Evolutionary conservation across 345 rosid genomes (phyloP).

Genomic region (Citrus maxima): DNA sequence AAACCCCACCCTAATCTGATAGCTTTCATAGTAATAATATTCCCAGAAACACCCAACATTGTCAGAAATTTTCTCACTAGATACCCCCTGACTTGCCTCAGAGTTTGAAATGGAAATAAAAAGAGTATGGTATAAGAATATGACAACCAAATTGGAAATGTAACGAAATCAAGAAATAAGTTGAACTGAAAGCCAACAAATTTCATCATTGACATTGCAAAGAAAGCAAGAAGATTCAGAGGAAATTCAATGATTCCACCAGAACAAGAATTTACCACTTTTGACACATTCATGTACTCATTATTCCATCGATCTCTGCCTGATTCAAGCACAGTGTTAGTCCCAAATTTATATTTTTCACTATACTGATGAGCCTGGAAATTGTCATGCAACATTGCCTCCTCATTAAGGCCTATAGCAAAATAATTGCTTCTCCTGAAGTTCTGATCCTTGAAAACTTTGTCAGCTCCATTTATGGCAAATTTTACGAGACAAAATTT

Average conservation of each 20-base stretch:
- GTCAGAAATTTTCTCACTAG: conserved; percentile 9
- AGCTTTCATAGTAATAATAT: conserved; percentile 2
- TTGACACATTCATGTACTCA: neutral
- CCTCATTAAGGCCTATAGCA: neutral
- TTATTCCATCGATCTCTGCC: neutral
- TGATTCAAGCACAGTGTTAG: neutral
- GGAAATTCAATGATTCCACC: conserved; percentile 1
- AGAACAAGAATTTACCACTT: conserved; percentile 7
- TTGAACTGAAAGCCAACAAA: conserved; percentile 24
- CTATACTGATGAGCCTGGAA: neutral
- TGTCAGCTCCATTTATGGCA: conserved; percentile 25
- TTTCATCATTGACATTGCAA: conserved; percentile 12
- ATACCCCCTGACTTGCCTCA: conserved; percentile 8
- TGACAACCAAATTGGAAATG: conserved; percentile 27
- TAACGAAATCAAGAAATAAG: conserved; percentile 19
- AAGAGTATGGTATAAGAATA: conserved; percentile 12
- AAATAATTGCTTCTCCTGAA: neutral
- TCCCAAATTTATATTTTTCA: neutral
- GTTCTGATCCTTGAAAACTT: conserved; percentile 22
- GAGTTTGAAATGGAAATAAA: conserved; percentile 21
- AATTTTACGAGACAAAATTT: conserved; percentile 17
- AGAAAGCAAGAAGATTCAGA: conserved; percentile 7
- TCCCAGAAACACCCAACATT: conserved; percentile 10
- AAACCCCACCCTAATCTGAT: conserved; percentile 21
- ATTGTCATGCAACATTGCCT: neutral